A percentile compares a stretch with the other conserved stretches of the same genome.
Conservation (phyloP, 1,139 yeast genomes). For the Lodderomyces pseudojiufengensis region DNA sequence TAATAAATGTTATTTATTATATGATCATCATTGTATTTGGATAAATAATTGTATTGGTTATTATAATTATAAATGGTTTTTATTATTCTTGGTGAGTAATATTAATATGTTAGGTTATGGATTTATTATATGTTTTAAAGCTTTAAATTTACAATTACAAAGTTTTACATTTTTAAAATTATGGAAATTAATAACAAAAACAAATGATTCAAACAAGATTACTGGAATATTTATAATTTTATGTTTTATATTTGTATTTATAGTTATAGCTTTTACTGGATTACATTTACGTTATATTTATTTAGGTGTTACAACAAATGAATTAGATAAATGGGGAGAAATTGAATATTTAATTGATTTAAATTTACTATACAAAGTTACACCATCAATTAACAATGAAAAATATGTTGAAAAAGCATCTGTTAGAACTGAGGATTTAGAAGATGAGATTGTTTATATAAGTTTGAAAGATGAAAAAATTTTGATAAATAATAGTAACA, state of each 20-base stretch:
- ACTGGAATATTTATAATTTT: conserved; percentile 53
- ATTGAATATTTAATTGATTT: conserved; percentile 56
- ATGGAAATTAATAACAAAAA: conserved; percentile 26
- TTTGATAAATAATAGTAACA: conserved; percentile 12
- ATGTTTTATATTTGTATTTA: conserved; percentile 49
- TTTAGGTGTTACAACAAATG: conserved; percentile 90
- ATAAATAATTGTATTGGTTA: conserved; percentile 85
- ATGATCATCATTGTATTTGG: conserved; percentile 97
- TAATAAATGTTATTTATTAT: conserved; percentile 58
- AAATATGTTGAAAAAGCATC: conserved; percentile 16
- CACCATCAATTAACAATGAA: conserved; percentile 11
- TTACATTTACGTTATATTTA: conserved; percentile 63
- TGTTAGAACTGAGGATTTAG: not conserved
- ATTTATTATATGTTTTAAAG: conserved; percentile 35
- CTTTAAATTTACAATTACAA: conserved; percentile 18
- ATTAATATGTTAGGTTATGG: conserved; percentile 62
- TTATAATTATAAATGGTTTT: conserved; percentile 69
- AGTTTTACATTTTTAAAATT: conserved; percentile 2
- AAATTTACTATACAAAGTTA: conserved; percentile 26
- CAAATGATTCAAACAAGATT: conserved; percentile 35
- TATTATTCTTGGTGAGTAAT: conserved; percentile 57
- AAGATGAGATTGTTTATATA: conserved; percentile 22
- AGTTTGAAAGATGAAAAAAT: conserved; percentile 26
- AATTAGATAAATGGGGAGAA: conserved; percentile 77
- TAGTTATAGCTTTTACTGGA: conserved; percentile 53